Percentiles rank a stretch among this genome's conserved stretches.
Conservation (phyloP, 176 grass and related monocot species). For the Lolium multiflorum region DNA sequence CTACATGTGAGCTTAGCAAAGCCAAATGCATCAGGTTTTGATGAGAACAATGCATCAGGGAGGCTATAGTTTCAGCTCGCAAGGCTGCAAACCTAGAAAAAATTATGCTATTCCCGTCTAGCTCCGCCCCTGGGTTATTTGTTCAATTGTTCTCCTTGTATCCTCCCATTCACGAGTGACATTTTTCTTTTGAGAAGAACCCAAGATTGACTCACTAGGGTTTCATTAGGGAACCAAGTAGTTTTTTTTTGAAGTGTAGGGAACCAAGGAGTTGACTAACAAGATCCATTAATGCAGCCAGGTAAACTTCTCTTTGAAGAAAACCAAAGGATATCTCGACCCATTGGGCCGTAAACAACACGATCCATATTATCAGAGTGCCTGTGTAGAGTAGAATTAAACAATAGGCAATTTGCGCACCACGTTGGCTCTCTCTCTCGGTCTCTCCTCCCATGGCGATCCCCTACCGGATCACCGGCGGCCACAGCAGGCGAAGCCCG, state of each 20-base stretch:
- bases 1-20: too few species aligned
- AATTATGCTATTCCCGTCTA: too few species aligned
- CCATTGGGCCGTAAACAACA: neutral
- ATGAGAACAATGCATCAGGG: too few species aligned
- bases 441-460: slow-evolving; percentile 47
- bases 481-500: slow-evolving; percentile 36
- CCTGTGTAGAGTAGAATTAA: neutral
- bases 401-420: slow-evolving; percentile 24
- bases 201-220: neutral
- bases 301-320: neutral
- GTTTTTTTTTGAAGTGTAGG: too few species aligned
- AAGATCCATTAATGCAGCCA: neutral
- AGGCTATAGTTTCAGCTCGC: too few species aligned
- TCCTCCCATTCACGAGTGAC: neutral
- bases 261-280: neutral
- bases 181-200: neutral
- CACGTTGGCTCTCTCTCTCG: slow-evolving; percentile 5
- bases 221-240: too few species aligned
- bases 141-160: neutral
- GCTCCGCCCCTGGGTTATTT: neutral
- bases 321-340: neutral
- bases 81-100: too few species aligned
- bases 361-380: neutral
- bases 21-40: too few species aligned
- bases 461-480: slow-evolving; percentile 49